Percentiles rank a stretch among this genome's conserved stretches.
Conservation (phyloP, 371 early-diverging fungal species). For the Umbelopsis sp. region DNA sequence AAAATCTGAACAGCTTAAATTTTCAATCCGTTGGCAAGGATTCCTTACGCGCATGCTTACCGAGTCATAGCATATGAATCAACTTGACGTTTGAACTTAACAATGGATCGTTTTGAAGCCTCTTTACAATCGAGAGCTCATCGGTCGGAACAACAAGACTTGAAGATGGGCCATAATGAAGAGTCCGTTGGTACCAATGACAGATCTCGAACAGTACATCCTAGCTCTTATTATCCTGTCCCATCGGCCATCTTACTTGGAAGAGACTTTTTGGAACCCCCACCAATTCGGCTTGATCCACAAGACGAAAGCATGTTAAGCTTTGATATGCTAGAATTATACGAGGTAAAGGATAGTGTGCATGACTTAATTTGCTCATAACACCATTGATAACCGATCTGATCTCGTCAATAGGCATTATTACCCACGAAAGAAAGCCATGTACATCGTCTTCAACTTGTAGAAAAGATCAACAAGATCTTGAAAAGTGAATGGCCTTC, state of each 20-base stretch:
- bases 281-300: background rate
- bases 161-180: background rate
- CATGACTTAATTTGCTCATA: background rate
- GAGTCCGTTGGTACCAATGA: background rate
- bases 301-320: slow-evolving; percentile 17
- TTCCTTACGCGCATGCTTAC: slow-evolving; percentile 3
- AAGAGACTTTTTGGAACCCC: background rate
- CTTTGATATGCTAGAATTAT: slow-evolving; percentile 32
- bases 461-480: slow-evolving; percentile 57
- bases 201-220: background rate
- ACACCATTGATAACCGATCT: background rate
- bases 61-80: background rate
- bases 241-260: background rate
- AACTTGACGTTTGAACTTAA: background rate
- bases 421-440: slow-evolving; percentile 64
- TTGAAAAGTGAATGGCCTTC: slow-evolving; percentile 63
- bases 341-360: slow-evolving; percentile 26
- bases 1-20: background rate
- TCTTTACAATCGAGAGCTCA: background rate
- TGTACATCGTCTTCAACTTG: slow-evolving; percentile 53
- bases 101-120: slow-evolving; percentile 7
- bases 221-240: slow-evolving; percentile 7
- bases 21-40: background rate
- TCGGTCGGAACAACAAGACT: background rate
- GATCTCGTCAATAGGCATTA: slow-evolving; percentile 32